These are phyloP conservation scores for Puccinia horiana DNA, from an alignment of 1,284 basidiomycete species.

Conservation along the genomic window DNA sequence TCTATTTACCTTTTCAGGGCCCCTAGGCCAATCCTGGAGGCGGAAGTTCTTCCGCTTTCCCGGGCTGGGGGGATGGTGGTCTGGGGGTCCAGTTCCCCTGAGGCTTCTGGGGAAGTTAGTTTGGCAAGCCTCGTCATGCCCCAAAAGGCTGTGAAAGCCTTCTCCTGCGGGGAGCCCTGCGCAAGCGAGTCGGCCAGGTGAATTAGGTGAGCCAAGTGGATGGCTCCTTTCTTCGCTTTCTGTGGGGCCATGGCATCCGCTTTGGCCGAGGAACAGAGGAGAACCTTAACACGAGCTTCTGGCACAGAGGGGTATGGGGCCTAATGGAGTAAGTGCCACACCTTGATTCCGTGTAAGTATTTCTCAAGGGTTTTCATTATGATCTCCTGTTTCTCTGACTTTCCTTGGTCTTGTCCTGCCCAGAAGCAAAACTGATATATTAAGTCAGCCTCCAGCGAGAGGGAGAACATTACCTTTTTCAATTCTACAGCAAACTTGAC, in stretches of 20 bases:
- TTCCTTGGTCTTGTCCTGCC: not conserved
- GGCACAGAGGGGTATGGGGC: not conserved
- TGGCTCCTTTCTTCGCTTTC: not conserved
- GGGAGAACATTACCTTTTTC: not conserved
- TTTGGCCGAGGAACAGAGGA: not conserved
- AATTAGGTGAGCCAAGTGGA: not conserved
- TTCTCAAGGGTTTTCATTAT: not conserved
- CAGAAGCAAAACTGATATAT: no score
- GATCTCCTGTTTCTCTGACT: not conserved
- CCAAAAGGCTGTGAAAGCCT: conserved; percentile 20
- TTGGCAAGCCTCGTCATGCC: not conserved
- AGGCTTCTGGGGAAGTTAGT: not conserved
- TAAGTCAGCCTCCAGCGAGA: not conserved
- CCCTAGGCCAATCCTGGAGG: no score
- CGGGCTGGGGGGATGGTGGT: no score
- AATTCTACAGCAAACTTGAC: not conserved
- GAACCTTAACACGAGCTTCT: not conserved
- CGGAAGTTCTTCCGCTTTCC: no score
- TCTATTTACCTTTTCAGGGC: no score
- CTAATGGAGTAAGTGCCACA: conserved; percentile 15
- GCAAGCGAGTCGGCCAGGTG: not conserved
- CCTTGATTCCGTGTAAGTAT: no score
- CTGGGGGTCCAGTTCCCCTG: no score
- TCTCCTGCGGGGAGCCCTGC: not conserved
- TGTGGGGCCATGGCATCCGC: not conserved